Conservation (phyloP, 2,329 filamentous ascomycete species). For the Lojkania enalia region DNA sequence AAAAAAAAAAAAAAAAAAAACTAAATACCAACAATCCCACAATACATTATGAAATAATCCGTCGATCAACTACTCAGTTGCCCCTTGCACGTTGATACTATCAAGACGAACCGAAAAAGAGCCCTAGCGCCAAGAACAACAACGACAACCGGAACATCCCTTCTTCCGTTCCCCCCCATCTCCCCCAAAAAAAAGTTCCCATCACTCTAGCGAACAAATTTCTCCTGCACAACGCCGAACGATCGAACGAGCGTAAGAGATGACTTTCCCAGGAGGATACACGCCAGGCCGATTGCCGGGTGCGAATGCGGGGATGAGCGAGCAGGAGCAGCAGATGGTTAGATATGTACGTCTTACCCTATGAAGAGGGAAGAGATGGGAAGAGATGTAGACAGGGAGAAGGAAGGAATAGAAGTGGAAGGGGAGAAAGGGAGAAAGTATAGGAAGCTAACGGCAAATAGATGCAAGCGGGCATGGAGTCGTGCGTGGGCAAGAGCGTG, state of each 20-base stretch:
- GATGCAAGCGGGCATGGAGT: constrained; percentile 88
- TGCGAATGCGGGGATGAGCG: constrained; percentile 43
- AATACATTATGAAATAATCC: no score
- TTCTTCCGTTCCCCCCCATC: constrained; percentile 35
- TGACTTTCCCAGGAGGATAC: constrained; percentile 40
- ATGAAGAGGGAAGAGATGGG: no score
- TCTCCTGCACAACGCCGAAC: constrained; percentile 1
- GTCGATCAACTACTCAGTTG: no score
- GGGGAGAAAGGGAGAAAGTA: no score
- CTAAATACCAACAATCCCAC: no score
- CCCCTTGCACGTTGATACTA: no score
- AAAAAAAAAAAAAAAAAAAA: no score
- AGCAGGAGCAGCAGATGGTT: constrained; percentile 54
- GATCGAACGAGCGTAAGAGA: no score
- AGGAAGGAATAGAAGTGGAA: no score
- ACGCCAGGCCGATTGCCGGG: constrained; percentile 19
- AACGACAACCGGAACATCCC: constrained; percentile 29
- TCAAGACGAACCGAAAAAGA: no score
- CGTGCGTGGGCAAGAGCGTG: constrained; percentile 83
- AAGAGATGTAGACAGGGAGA: no score
- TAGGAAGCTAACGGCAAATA: constrained; percentile 39
- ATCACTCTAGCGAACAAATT: background rate
- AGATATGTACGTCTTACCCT: constrained; percentile 46
- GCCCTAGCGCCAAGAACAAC: constrained; percentile 25
- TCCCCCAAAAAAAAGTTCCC: constrained; percentile 38